phyloP scores from a whole-genome alignment of 1,284 basidiomycete genomes.

The Peniophora sp. region DNA sequence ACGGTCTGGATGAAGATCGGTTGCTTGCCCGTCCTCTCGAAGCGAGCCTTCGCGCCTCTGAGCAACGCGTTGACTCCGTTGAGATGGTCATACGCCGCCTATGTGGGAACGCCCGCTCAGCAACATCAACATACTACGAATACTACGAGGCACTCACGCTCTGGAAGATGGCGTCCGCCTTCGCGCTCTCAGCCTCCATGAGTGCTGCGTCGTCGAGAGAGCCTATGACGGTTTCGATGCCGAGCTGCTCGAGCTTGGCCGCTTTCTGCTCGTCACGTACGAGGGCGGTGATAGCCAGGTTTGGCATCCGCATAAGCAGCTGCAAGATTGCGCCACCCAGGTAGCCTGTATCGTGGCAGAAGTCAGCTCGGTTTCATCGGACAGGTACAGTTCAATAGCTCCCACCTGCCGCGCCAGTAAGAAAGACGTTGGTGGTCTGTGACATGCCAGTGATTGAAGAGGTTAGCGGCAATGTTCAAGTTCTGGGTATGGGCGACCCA shows the following conservation, averaged over 20 bases:
- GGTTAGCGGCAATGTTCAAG: too few relatives aligned
- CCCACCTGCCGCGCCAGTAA: background rate
- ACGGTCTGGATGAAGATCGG: constrained; percentile 47
- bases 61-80: constrained; percentile 33
- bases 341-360: constrained; percentile 30
- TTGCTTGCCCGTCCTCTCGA: constrained; percentile 25
- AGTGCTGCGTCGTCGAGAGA: constrained; percentile 23
- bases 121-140: too few relatives aligned
- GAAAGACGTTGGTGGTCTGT: too few relatives aligned
- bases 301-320: constrained; percentile 28
- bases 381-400: too few relatives aligned
- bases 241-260: constrained; percentile 20
- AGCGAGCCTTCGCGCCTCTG: constrained; percentile 32
- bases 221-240: constrained; percentile 24
- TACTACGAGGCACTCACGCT: constrained; percentile 31
- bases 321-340: constrained; percentile 44
- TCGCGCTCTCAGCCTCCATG: constrained; percentile 27
- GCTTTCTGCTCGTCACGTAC: constrained; percentile 34
- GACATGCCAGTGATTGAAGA: too few relatives aligned
- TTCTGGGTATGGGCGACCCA: too few relatives aligned
- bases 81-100: constrained; percentile 39
- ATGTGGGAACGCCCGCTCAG: too few relatives aligned
- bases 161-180: constrained; percentile 40
- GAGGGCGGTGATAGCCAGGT: constrained; percentile 33
- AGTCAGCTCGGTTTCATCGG: too few relatives aligned